Base-by-base conservation (phyloP, 169 alveolate species). In the Pseudocohnilembus persalinus region DNA sequence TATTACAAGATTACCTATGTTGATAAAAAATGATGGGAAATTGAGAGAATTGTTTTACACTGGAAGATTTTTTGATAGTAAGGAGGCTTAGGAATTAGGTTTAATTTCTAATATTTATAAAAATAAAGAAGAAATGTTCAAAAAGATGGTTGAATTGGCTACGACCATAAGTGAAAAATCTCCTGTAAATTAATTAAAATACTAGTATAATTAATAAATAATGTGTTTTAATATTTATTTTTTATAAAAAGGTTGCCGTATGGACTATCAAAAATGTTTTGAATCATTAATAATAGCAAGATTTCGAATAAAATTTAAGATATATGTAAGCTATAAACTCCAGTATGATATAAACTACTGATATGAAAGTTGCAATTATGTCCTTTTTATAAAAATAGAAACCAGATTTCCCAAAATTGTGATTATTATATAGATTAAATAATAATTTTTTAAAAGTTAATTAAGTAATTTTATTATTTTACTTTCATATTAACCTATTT, bases 41-140 rank as follows among this genome's bases (percentile, higher is more conserved):
- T 77, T 91, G 29, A 90, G 94, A 85, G 95, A 93, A 81, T 65
- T 89, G 11, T 89, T 82, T 0, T 93, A 84, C 68, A 90, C 96
- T 34, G 96, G 94, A 31, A 83, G 93, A 78, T 83, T 73, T 72
- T 88, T 93, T 64, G 82, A 73, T 72, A 92, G 90, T 35, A 29
- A 91, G 27, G 94, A 93, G 85, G 96, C 96, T 0, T 30, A 64
- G 1, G 16, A 76, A 74, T 33, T 82, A 1, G 96, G 96, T 24
- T 85, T 82, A 65, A 92, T 93, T 6, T 82, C 91, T 34, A 84
- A 90, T 81, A 89, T 89, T 24, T 73, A 34, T 0, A 89, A 88
- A 63, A 77, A 77, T 31, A 29, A 81, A 63, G 91, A 83, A 64
- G 64, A 76, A 32, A 77, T 90, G 75, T 64, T 68, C 31, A 83